Evolutionary conservation across 2,329 filamentous ascomycete genomes (phyloP), one percentile per base, ranked within the genome.

Genomic region (Ascochyta koolunga): DNA sequence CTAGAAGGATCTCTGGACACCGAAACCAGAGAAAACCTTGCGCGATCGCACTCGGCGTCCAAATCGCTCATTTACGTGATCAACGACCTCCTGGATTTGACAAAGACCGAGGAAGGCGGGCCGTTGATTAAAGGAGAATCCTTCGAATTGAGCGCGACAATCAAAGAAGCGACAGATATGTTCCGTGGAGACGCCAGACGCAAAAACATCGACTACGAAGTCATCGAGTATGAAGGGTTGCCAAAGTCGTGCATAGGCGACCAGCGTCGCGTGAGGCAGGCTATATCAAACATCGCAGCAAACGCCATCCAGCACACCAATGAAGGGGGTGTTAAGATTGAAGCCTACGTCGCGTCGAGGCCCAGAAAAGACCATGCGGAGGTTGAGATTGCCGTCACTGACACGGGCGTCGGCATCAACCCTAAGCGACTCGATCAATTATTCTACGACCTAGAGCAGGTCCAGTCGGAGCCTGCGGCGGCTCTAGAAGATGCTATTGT

Each of bases 11-110:
- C 81, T 0, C 78, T 96, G 3, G 92, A 96, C 59, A 79, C 85
- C 15, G 92, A 96, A 68, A 96, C 90, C 0, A 82, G 93, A 18
- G 92, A 96, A 5, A 96, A 95, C 56, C 78, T 96, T 5, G 83
- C 89, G 0, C 89, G 87, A 62, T 96, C 92, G 0, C 90, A 96
- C 69, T 96, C 91, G 0, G 92, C 92, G 4, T 96, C 92, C 0
- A 96, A 96, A 68, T 96, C 91, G 0, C 78, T 96, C 22, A 93
- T 96, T 4, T 96, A 96, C 69, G 91, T 96, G 9, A 96, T 96
- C 76, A 96, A 96, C 61, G 92, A 96, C 70, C 80, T 96, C 1
- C 80, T 96, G 0, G 92, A 96, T 68, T 78, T 96, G 25, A 96
- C 93, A 1, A 95, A 96, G 68, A 89, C 89, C 0, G 92, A 96